A percentile compares a stretch with the other conserved stretches of the same genome.
phyloP scores from a whole-genome alignment of 495 filamentous ascomycete genomes.

The Oidiodendron maius region DNA sequence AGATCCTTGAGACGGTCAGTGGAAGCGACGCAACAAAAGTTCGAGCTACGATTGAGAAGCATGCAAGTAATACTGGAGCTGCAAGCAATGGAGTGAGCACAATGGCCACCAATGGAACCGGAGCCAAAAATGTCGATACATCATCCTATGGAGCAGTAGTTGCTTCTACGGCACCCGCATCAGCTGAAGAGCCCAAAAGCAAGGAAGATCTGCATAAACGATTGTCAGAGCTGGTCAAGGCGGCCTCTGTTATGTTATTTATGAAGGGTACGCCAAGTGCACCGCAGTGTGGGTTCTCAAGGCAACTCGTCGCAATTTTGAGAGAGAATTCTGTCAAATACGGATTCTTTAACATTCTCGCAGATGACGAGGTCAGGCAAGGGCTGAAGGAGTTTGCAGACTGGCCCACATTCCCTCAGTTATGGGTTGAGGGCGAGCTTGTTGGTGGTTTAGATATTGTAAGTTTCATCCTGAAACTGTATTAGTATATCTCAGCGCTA shows the following conservation, averaged over 20 bases:
- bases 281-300: slow-evolving; percentile 91
- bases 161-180: slow-evolving; percentile 29
- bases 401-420: slow-evolving; percentile 78
- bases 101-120: slow-evolving; percentile 21
- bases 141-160: slow-evolving; percentile 38
- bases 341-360: slow-evolving; percentile 97
- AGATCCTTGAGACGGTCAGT: slow-evolving; percentile 72
- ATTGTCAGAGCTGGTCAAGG: slow-evolving; percentile 76
- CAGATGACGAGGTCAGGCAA: slow-evolving; percentile 95
- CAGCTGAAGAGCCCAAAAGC: slow-evolving; percentile 45
- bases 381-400: slow-evolving; percentile 92
- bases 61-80: slow-evolving; percentile 40
- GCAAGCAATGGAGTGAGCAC: slow-evolving; percentile 19
- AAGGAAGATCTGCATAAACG: slow-evolving; percentile 77
- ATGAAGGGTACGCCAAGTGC: slow-evolving; percentile 86
- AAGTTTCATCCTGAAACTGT: slow-evolving; percentile 35
- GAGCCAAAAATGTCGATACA: slow-evolving; percentile 32
- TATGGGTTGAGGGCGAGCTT: slow-evolving; percentile 40
- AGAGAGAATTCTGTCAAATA: slow-evolving; percentile 88
- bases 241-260: slow-evolving; percentile 96
- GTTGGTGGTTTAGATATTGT: slow-evolving; percentile 78
- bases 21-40: slow-evolving; percentile 84
- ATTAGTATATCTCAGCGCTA: too few species aligned
- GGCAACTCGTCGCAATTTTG: slow-evolving; percentile 78
- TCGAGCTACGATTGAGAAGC: slow-evolving; percentile 72